Evolutionary conservation across 2,329 filamentous ascomycete species (phyloP), one percentile per base, ranked within the genome.

Genomic region (Amauroascus niger): DNA sequence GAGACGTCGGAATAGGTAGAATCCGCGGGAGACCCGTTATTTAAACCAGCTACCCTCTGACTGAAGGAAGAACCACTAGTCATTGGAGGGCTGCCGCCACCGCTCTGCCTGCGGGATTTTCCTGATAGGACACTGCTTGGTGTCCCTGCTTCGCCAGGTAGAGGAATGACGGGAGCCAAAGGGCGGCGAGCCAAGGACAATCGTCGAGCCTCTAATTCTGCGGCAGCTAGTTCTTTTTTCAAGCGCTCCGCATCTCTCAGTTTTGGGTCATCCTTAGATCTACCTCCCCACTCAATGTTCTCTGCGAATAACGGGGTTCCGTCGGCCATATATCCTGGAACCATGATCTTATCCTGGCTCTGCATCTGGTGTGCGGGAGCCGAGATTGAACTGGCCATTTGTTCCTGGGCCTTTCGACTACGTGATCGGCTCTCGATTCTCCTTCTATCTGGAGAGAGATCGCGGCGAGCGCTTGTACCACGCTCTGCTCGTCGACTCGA

Each of bases 141-240:
- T 55, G 74, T 69, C n/a, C 57, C 62, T 5, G 75, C 57, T 45
- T 82, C 76, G 7, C 75, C 76, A 0, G 90, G 90, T 59, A 89
- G 83, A 4, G 87, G 83, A 57, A 96, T 94, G 0, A 82, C 74
- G 0, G 88, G 88, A 2, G 84, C 88, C 22, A 86, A 87, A 2
- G 88, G 86, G 48, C 88, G 80, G 53, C 87, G 80, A 18, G 87
- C 88, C 24, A 95, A 76, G 13, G 91, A 96, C 64, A 87, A 81
- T 55, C 91, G 83, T 26, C 91, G 82, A 63, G 93, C 87, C 68
- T 96, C 90, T 0, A 97, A 79, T 68, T 96, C 90, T 46, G 86
- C 83, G 6, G 89, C 88, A 8, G 86, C 86, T 47, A 82, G 75
- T 59, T 88, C 86, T 69, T 84, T 87, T 69, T 84, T 86, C 11